Conservation (phyloP, 2,329 filamentous ascomycete genomes). For the Triangularia setosa region DNA sequence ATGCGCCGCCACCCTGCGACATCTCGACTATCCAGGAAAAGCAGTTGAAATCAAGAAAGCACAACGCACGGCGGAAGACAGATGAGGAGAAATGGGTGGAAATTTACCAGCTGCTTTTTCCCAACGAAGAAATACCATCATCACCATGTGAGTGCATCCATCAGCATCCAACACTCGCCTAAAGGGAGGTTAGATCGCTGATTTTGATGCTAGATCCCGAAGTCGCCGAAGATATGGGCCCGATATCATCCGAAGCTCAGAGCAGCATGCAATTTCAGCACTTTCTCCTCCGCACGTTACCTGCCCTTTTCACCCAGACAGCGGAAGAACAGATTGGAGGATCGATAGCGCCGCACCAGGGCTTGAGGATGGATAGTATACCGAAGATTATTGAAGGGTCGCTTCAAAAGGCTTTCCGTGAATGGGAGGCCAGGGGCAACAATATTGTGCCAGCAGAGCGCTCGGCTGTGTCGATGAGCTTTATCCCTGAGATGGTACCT, state of each 20-base stretch:
- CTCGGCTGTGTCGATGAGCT: conserved; percentile 7
- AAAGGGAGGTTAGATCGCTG: conserved; percentile 13
- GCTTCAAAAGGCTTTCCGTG: conserved; percentile 18
- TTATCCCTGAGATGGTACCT: conserved; percentile 5
- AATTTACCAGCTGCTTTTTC: conserved; percentile 25
- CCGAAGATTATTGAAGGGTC: conserved; percentile 17
- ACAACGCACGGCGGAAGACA: conserved; percentile 17
- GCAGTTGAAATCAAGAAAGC: conserved; percentile 24
- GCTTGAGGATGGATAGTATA: conserved; percentile 15
- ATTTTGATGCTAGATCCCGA: conserved; percentile 23
- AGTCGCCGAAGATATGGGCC: conserved; percentile 19
- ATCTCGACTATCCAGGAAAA: conserved; percentile 23
- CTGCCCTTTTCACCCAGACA: conserved; percentile 19
- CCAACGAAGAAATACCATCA: conserved; percentile 23
- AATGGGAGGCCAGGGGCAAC: conserved; percentile 16
- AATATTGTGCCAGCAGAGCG: conserved; percentile 6
- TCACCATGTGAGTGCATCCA: conserved; percentile 22
- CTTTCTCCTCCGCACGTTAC: conserved; percentile 23
- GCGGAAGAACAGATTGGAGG: conserved; percentile 21
- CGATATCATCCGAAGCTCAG: conserved; percentile 14
- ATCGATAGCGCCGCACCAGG: conserved; percentile 12
- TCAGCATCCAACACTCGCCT: background rate
- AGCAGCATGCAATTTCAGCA: conserved; percentile 21
- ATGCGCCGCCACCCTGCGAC: conserved; percentile 16
- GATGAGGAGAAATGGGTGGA: conserved; percentile 27